A percentile compares a stretch with the other conserved stretches of the same genome.
phyloP scores from a whole-genome alignment of 2,329 filamentous ascomycete genomes.

The Sordariomycetes sp. region DNA sequence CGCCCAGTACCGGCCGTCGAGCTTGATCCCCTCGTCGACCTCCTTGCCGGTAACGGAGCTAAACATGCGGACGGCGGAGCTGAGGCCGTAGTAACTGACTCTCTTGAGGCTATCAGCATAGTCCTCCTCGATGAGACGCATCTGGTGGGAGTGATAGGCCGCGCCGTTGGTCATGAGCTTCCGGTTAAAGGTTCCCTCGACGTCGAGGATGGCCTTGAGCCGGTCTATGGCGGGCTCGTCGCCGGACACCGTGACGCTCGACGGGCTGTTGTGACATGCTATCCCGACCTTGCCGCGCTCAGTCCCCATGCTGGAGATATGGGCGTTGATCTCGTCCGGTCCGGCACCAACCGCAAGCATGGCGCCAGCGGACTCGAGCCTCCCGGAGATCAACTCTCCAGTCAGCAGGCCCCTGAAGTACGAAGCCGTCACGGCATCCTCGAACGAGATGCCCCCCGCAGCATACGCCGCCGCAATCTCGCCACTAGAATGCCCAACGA shows the following conservation, averaged over 20 bases:
- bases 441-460: slow-evolving; percentile 10
- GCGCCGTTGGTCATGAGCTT: slow-evolving; percentile 8
- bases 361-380: neutral
- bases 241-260: slow-evolving; percentile 20
- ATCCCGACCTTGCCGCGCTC: slow-evolving; percentile 7
- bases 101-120: slow-evolving; percentile 14
- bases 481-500: slow-evolving; percentile 23
- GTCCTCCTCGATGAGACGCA: slow-evolving; percentile 12
- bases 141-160: slow-evolving; percentile 18
- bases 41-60: slow-evolving; percentile 4
- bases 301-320: neutral
- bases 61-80: neutral
- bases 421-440: neutral
- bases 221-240: slow-evolving; percentile 12
- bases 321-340: neutral
- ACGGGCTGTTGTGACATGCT: slow-evolving; percentile 22
- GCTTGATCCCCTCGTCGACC: slow-evolving; percentile 4
- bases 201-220: neutral
- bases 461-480: slow-evolving; percentile 24
- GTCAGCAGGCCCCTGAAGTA: neutral
- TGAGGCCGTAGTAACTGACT: neutral
- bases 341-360: neutral
- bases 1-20: slow-evolving; percentile 28
- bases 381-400: neutral
- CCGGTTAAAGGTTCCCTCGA: slow-evolving; percentile 9